Evolutionary conservation across 495 filamentous ascomycete genomes (phyloP).

Genomic region (Penicillium lagena): DNA sequence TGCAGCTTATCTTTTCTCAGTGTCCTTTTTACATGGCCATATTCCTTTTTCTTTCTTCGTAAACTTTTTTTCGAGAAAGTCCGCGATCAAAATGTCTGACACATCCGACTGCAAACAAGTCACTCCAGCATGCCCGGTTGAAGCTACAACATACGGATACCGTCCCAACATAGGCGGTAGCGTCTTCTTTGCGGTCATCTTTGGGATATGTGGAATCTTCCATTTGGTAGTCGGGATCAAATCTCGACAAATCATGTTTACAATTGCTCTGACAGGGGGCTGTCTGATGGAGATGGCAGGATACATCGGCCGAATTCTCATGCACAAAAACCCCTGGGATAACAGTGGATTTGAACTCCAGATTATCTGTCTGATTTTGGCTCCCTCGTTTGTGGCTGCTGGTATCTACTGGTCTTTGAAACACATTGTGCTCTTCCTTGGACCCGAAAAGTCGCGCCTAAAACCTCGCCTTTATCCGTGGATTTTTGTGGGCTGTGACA

Average conservation of each 20-base stretch:
- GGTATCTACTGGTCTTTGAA: slow-evolving; percentile 44
- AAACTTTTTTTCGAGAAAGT: no score
- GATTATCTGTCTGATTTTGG: slow-evolving; percentile 49
- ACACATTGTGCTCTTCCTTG: not conserved
- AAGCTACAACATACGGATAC: slow-evolving; percentile 33
- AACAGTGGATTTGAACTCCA: slow-evolving; percentile 43
- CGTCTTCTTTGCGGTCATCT: slow-evolving; percentile 36
- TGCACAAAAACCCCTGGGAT: slow-evolving; percentile 44
- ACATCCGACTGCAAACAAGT: not conserved
- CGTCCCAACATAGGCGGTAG: slow-evolving; percentile 34
- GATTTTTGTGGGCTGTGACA: slow-evolving; percentile 54
- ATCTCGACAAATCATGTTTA: slow-evolving; percentile 25
- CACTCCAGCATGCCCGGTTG: not conserved
- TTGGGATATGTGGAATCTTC: slow-evolving; percentile 21
- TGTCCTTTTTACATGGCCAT: no score
- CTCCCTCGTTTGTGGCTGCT: slow-evolving; percentile 51
- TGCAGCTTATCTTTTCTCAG: no score
- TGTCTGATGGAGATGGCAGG: slow-evolving; percentile 36
- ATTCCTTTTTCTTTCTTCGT: no score
- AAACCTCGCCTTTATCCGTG: slow-evolving; percentile 40
- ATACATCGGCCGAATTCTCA: slow-evolving; percentile 40
- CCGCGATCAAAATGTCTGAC: no score
- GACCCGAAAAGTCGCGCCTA: not conserved
- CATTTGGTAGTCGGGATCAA: slow-evolving; percentile 30
- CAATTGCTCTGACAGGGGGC: slow-evolving; percentile 17